Conservation (phyloP, 2,329 filamentous ascomycete genomes). For the Coniochaeta sp. region DNA sequence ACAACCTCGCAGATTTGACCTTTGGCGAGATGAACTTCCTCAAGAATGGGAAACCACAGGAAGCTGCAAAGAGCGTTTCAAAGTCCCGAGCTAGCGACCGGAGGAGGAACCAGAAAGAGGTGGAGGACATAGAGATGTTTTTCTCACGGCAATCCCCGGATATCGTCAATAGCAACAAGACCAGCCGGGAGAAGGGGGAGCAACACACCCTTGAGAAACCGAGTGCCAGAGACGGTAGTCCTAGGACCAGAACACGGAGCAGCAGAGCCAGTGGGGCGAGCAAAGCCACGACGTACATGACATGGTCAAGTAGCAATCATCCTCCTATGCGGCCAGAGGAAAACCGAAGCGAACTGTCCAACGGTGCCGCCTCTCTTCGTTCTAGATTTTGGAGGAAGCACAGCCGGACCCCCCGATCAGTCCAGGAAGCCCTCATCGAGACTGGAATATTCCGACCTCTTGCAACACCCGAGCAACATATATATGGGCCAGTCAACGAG, state of each 20-base stretch:
- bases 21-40: constrained; percentile 2
- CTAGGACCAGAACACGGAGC: neutral
- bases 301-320: neutral
- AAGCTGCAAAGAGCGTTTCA: neutral
- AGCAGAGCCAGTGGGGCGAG: neutral
- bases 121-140: neutral
- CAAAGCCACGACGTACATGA: neutral
- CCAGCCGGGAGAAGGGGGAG: neutral
- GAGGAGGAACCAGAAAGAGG: neutral
- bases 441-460: neutral
- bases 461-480: neutral
- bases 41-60: neutral
- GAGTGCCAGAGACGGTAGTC: neutral
- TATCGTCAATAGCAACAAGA: neutral
- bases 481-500: neutral
- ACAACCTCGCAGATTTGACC: neutral
- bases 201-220: neutral
- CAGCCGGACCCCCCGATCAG: neutral
- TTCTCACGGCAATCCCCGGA: neutral
- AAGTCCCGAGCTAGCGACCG: neutral
- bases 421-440: neutral
- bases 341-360: neutral
- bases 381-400: neutral
- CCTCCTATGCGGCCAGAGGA: neutral
- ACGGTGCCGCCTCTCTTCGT: neutral